Evolutionary conservation across 176 grass and related monocot species (phyloP).

Genomic region (Sorghum bicolor): DNA sequence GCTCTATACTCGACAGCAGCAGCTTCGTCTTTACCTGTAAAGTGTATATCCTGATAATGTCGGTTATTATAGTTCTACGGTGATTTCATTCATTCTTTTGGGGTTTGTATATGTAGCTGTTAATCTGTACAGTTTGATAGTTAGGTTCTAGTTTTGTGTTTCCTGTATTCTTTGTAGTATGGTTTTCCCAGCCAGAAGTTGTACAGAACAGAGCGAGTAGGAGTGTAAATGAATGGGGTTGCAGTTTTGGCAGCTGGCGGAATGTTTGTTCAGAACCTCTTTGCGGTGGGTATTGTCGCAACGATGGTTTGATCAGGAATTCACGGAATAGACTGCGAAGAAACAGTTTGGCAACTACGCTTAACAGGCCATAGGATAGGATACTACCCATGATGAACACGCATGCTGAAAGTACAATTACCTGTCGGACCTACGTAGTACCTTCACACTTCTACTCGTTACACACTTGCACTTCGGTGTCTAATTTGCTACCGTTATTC

Average conservation of each 20-base stretch:
- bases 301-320: not conserved
- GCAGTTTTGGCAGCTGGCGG: constrained; percentile 35
- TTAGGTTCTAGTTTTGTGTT: constrained; percentile 30
- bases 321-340: not conserved
- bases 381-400: not conserved
- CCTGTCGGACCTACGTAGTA: not conserved
- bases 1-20: constrained; percentile 50
- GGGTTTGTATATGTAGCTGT: constrained; percentile 22
- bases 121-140: constrained; percentile 39
- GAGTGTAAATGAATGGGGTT: constrained; percentile 29
- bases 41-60: constrained; percentile 64
- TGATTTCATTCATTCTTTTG: constrained; percentile 88
- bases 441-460: not conserved
- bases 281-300: not conserved
- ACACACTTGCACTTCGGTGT: not conserved
- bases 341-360: not conserved
- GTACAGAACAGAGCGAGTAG: constrained; percentile 31
- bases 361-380: not conserved
- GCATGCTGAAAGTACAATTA: not conserved
- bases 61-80: constrained; percentile 37
- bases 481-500: constrained; percentile 8
- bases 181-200: constrained; percentile 1
- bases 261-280: not conserved
- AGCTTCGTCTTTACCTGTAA: constrained; percentile 60
- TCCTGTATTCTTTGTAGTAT: constrained; percentile 26